phyloP scores from a whole-genome alignment of 2,329 filamentous ascomycete genomes.

The Aspergillus alliaceus region DNA sequence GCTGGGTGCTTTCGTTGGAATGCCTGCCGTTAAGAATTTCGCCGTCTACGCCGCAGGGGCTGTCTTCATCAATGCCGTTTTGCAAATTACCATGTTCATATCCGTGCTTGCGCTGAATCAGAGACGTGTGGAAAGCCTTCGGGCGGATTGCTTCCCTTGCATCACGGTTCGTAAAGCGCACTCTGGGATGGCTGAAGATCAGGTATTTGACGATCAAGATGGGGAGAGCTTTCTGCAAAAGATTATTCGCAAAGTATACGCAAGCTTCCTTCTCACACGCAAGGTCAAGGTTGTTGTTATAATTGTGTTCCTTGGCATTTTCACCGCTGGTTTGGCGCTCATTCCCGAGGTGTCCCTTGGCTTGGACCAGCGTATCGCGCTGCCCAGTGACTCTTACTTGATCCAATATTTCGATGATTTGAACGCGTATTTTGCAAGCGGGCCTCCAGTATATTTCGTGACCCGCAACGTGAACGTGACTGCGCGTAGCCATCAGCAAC shows the following conservation, averaged over 20 bases:
- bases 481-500: slow-evolving; percentile 71
- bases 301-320: slow-evolving; percentile 79
- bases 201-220: slow-evolving; percentile 67
- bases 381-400: slow-evolving; percentile 90
- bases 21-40: slow-evolving; percentile 98
- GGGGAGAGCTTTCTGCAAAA: slow-evolving; percentile 81
- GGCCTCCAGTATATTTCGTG: slow-evolving; percentile 95
- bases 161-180: slow-evolving; percentile 76
- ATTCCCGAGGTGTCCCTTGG: slow-evolving; percentile 83
- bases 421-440: slow-evolving; percentile 86
- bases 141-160: slow-evolving; percentile 91
- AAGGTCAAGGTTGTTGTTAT: slow-evolving; percentile 77
- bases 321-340: slow-evolving; percentile 80
- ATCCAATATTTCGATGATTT: slow-evolving; percentile 97
- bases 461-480: slow-evolving; percentile 79
- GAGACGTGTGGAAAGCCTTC: slow-evolving; percentile 79
- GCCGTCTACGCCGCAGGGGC: slow-evolving; percentile 94
- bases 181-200: slow-evolving; percentile 61
- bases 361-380: slow-evolving; percentile 89
- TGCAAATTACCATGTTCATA: slow-evolving; percentile 96
- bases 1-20: slow-evolving; percentile 88
- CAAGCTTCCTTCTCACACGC: slow-evolving; percentile 75
- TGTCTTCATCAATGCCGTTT: slow-evolving; percentile 93
- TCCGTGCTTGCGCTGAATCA: slow-evolving; percentile 91
- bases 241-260: slow-evolving; percentile 89